Evolutionary conservation across 1,284 basidiomycete genomes (phyloP).

Genomic region (Ustilago nuda): DNA sequence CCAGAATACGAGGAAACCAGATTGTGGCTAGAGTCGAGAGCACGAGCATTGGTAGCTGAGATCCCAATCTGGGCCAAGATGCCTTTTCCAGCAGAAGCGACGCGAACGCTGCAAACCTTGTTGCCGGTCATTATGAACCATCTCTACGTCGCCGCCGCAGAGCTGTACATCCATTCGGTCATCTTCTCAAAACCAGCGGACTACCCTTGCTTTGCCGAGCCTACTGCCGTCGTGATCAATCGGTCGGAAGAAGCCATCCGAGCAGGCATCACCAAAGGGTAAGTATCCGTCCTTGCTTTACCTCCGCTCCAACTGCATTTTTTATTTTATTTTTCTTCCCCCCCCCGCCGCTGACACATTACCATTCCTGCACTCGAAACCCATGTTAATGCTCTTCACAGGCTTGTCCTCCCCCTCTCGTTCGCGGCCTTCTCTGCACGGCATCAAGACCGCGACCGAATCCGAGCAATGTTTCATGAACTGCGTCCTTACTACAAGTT

Average conservation of each 20-base stretch:
- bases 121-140: constrained; percentile 45
- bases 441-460: constrained; percentile 30
- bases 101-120: constrained; percentile 31
- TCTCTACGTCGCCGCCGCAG: constrained; percentile 43
- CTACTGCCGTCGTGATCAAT: constrained; percentile 36
- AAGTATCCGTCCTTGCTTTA: neutral
- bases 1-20: constrained; percentile 49
- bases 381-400: neutral
- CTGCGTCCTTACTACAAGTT: constrained; percentile 51
- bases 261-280: constrained; percentile 43
- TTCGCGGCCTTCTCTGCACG: constrained; percentile 42
- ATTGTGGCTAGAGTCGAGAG: constrained; percentile 44
- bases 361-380: too few species aligned
- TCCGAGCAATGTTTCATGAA: constrained; percentile 40
- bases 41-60: constrained; percentile 39
- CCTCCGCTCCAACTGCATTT: neutral
- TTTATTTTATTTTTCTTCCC: neutral
- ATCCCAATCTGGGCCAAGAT: constrained; percentile 46
- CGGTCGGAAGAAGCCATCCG: constrained; percentile 45
- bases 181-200: constrained; percentile 48
- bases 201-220: constrained; percentile 37
- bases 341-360: neutral
- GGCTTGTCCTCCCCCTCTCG: constrained; percentile 36
- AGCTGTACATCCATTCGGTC: constrained; percentile 50
- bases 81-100: constrained; percentile 36